Conservation (phyloP, 2,329 filamentous ascomycete species). For the Davidsoniella eucalypti region DNA sequence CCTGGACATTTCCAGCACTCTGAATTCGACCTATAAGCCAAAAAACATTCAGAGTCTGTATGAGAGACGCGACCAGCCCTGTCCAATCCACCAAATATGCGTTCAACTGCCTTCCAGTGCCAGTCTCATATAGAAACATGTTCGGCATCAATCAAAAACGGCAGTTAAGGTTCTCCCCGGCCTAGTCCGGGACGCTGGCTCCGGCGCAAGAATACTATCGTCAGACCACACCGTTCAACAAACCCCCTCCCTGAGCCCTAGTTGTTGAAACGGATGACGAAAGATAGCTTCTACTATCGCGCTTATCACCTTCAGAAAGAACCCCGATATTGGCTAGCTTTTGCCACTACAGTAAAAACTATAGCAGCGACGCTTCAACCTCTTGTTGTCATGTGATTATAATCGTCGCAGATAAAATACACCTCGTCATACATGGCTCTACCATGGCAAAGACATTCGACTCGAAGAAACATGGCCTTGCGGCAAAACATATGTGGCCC, state of each 20-base stretch:
- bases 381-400: too few species aligned
- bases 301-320: slow-evolving; percentile 42
- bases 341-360: neutral
- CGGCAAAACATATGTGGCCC: too few species aligned
- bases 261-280: slow-evolving; percentile 14
- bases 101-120: slow-evolving; percentile 7
- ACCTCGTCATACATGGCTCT: too few species aligned
- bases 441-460: too few species aligned
- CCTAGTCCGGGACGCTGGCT: slow-evolving; percentile 41
- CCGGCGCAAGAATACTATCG: slow-evolving; percentile 36
- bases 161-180: slow-evolving; percentile 23
- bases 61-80: slow-evolving; percentile 33
- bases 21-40: neutral
- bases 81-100: slow-evolving; percentile 17
- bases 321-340: slow-evolving; percentile 17
- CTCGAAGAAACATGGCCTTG: too few species aligned
- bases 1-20: slow-evolving; percentile 6
- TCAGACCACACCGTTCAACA: slow-evolving; percentile 15
- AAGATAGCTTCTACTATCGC: slow-evolving; percentile 36
- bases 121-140: slow-evolving; percentile 1
- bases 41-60: slow-evolving; percentile 19
- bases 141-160: slow-evolving; percentile 16
- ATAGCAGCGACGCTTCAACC: neutral
- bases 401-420: too few species aligned
- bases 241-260: neutral